Evolutionary conservation across 805 yeast genomes (phyloP).

Genomic region (Nakazawaea ambrosiae): DNA sequence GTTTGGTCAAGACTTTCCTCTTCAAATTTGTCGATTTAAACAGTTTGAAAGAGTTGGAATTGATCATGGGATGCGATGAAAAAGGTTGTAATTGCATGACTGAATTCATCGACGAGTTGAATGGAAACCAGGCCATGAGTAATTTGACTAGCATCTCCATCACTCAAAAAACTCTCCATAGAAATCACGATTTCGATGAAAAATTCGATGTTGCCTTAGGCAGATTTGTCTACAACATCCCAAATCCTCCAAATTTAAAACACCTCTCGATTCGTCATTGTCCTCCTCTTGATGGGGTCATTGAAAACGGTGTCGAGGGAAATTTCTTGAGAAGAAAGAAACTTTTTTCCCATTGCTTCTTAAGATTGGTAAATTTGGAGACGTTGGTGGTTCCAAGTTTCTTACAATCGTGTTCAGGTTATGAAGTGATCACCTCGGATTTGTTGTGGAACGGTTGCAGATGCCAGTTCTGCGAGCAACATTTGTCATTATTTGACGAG

Average conservation of each 20-base stretch:
- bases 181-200: constrained; percentile 41
- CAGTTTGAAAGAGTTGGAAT: constrained; percentile 34
- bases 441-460: constrained; percentile 74
- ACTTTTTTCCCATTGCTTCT: constrained; percentile 42
- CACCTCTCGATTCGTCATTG: constrained; percentile 48
- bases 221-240: constrained; percentile 30
- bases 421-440: constrained; percentile 65
- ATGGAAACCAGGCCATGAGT: constrained; percentile 15
- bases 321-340: constrained; percentile 55
- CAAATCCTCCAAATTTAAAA: constrained; percentile 25
- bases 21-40: constrained; percentile 23
- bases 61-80: constrained; percentile 48
- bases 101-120: constrained; percentile 29
- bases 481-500: constrained; percentile 47
- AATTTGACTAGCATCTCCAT: constrained; percentile 30
- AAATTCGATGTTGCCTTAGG: constrained; percentile 46
- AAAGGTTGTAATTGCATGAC: constrained; percentile 37
- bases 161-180: constrained; percentile 24
- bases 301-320: constrained; percentile 67
- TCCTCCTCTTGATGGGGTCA: constrained; percentile 50
- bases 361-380: constrained; percentile 33
- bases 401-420: constrained; percentile 53
- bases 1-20: constrained; percentile 24
- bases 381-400: constrained; percentile 51
- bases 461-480: constrained; percentile 46